phyloP scores from a whole-genome alignment of 192 early-diverging fungal species.

The Linnemannia hyalina region DNA sequence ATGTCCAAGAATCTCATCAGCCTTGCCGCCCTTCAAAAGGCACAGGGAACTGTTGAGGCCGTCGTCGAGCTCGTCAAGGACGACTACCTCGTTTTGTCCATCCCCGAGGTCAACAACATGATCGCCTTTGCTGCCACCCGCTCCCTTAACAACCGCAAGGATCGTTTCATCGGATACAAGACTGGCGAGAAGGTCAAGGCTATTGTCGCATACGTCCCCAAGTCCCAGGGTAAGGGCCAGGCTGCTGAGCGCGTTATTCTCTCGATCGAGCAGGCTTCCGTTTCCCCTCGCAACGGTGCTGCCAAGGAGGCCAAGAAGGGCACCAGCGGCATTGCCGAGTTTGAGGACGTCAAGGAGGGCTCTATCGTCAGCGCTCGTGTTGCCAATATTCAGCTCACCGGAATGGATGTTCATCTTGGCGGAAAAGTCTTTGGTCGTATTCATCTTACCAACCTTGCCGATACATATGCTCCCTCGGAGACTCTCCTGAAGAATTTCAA shows the following conservation, averaged over 20 bases:
- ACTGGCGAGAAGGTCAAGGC: constrained; percentile 67
- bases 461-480: constrained; percentile 41
- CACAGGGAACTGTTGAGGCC: constrained; percentile 61
- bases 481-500: constrained; percentile 60
- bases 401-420: constrained; percentile 70
- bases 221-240: constrained; percentile 39
- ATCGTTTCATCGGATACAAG: constrained; percentile 74
- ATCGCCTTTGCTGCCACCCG: constrained; percentile 72
- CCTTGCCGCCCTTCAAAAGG: constrained; percentile 49
- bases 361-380: constrained; percentile 68
- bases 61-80: constrained; percentile 84
- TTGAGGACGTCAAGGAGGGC: constrained; percentile 68
- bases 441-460: constrained; percentile 69
- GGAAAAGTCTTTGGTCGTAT: constrained; percentile 71
- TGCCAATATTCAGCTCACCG: constrained; percentile 59
- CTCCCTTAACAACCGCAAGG: constrained; percentile 69
- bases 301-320: constrained; percentile 31
- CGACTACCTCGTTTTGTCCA: constrained; percentile 77
- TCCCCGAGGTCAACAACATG: constrained; percentile 67
- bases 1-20: constrained; percentile 30
- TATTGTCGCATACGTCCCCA: constrained; percentile 58
- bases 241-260: constrained; percentile 44
- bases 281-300: neutral
- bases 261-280: constrained; percentile 25
- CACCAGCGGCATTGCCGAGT: constrained; percentile 29